phyloP scores from a whole-genome alignment of 805 yeast genomes.

The Vanderwaltozyma tropicalis region DNA sequence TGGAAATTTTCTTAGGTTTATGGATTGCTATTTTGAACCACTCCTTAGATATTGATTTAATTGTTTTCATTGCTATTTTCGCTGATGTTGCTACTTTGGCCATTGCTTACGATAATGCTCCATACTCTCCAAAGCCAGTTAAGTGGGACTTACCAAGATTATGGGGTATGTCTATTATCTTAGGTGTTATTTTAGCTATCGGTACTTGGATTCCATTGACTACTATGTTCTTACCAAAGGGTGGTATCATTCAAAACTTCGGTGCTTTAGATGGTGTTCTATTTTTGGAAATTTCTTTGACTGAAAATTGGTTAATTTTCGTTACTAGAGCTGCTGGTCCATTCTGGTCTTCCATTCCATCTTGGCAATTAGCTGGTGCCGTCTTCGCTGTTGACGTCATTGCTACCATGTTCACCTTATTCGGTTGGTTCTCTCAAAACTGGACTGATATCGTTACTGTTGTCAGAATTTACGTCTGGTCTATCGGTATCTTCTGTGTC shows the following conservation, averaged over 20 bases:
- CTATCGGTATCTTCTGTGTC: slow-evolving; percentile 93
- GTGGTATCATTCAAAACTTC: slow-evolving; percentile 93
- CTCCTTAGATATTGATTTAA: slow-evolving; percentile 79
- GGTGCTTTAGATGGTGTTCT: slow-evolving; percentile 89
- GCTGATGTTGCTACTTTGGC: slow-evolving; percentile 97
- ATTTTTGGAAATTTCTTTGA: slow-evolving; percentile 87
- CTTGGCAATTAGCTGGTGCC: slow-evolving; percentile 95
- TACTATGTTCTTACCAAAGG: slow-evolving; percentile 80
- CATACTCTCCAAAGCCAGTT: slow-evolving; percentile 84
- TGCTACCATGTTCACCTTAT: slow-evolving; percentile 83
- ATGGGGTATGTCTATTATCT: slow-evolving; percentile 91
- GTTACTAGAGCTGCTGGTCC: slow-evolving; percentile 96
- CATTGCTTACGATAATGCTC: slow-evolving; percentile 96
- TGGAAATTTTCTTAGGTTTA: slow-evolving; percentile 89
- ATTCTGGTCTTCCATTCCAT: slow-evolving; percentile 93
- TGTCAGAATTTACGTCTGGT: slow-evolving; percentile 89
- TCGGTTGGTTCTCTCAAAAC: slow-evolving; percentile 98
- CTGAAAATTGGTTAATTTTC: slow-evolving; percentile 97
- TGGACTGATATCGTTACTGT: slow-evolving; percentile 94
- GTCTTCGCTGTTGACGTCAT: slow-evolving; percentile 81
- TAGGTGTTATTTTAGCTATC: slow-evolving; percentile 77
- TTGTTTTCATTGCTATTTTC: slow-evolving; percentile 93
- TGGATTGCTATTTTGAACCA: slow-evolving; percentile 92
- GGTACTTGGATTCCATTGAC: slow-evolving; percentile 95
- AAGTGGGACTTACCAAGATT: slow-evolving; percentile 95